Conservation (phyloP, 1,139 yeast genomes). For the Dujonia santamariae region DNA sequence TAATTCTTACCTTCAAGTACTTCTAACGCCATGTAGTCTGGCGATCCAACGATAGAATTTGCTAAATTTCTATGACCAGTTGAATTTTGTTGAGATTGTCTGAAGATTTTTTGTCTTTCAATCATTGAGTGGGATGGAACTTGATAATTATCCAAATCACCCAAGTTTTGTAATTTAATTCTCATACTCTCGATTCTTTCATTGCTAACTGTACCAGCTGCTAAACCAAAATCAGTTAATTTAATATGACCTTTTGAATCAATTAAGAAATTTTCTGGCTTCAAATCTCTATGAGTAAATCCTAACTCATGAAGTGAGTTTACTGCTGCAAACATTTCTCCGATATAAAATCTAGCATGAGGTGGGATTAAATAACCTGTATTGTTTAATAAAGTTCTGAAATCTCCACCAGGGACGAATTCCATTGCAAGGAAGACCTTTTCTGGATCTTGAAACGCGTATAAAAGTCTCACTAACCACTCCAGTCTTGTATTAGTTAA, state of each 20-base stretch:
- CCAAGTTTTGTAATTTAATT: conserved; percentile 75
- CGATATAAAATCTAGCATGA: conserved; percentile 90
- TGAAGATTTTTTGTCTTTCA: conserved; percentile 84
- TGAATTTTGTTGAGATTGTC: conserved; percentile 63
- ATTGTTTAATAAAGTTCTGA: conserved; percentile 88
- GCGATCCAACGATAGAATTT: conserved; percentile 94
- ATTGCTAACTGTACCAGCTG: conserved; percentile 92
- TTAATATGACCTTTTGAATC: conserved; percentile 95
- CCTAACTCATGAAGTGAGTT: conserved; percentile 93
- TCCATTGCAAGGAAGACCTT: conserved; percentile 97
- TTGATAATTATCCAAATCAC: conserved; percentile 63
- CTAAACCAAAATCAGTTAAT: conserved; percentile 95
- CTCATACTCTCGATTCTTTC: conserved; percentile 95
- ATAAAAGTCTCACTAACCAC: conserved; percentile 90
- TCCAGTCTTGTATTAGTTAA: conserved; percentile 92
- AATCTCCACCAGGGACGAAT: conserved; percentile 98
- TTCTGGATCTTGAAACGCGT: conserved; percentile 92
- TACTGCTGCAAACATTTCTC: conserved; percentile 95
- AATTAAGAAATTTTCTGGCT: conserved; percentile 94
- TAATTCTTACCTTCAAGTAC: conserved; percentile 92
- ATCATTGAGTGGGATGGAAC: conserved; percentile 74
- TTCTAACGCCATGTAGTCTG: conserved; percentile 98
- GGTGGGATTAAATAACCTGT: conserved; percentile 92
- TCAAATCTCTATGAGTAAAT: conserved; percentile 93
- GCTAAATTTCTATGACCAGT: conserved; percentile 64